phyloP scores from a whole-genome alignment of 73 alveolate genomes.

The Paramecium octaurelia region DNA sequence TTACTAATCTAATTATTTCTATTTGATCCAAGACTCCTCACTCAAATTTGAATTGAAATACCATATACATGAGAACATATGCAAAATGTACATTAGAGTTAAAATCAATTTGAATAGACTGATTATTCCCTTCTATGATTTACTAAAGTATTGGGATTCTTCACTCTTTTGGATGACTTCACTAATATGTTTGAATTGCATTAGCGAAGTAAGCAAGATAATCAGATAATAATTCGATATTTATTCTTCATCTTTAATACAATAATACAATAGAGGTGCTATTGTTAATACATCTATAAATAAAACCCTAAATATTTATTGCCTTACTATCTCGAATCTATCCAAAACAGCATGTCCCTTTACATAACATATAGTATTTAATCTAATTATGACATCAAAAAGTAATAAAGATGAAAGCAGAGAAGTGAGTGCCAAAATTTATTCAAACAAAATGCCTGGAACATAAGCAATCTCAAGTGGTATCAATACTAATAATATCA shows the following conservation, averaged over 20 bases:
- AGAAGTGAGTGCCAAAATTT: not conserved
- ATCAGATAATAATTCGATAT: not conserved
- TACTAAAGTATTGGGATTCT: not conserved
- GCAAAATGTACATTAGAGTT: not conserved
- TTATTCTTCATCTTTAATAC: not conserved
- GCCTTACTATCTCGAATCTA: not conserved
- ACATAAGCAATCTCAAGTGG: constrained; percentile 2
- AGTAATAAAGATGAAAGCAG: not conserved
- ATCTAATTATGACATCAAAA: not conserved
- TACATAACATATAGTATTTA: not conserved
- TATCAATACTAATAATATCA: not conserved
- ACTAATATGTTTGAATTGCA: not conserved
- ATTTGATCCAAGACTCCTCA: not conserved
- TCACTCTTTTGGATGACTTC: not conserved
- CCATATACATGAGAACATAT: constrained; percentile 8
- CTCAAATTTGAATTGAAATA: not conserved
- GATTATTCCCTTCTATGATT: constrained; percentile 1
- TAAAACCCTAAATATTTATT: not conserved
- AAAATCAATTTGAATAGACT: not conserved
- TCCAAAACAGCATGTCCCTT: constrained; percentile 22
- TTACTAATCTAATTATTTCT: not conserved
- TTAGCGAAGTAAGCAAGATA: not conserved
- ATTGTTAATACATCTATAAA: not conserved
- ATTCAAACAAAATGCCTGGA: not conserved
- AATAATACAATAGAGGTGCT: not conserved